Evolutionary conservation across 768 basidiomycete genomes (phyloP), one percentile per base, ranked within the genome.

Genomic region (Leccinum broughii): DNA sequence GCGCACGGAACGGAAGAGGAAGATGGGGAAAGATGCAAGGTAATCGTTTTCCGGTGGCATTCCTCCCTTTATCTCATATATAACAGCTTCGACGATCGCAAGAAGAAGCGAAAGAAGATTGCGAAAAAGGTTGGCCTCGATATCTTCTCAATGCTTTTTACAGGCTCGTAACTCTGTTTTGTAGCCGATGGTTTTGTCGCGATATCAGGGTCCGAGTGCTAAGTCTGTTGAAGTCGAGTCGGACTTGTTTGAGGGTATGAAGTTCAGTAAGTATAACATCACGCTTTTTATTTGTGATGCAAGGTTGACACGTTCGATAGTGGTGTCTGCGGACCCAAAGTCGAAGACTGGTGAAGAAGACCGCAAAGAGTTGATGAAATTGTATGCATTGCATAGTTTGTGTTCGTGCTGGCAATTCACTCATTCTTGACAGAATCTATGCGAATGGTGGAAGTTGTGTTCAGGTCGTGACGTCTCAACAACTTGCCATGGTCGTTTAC

Each of bases 291-390:
- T 59, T 11, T 11, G n/a, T 44, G 41, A 44, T 20, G 10, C 41
- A 44, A 20, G 11, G 35, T 22, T 62, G 34, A 66, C 34, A 17
- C 11, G 22, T 37, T 34, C 14, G 4, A 39, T 58, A 93, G 91
- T 90, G 71, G 87, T 93, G 4, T 80, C 86, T 62, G 85, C 89
- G 4, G 88, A 92, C 70, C 88, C 89, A 0, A 88, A 85, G 71
- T 92, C 83, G 22, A 81, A 75, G 64, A 87, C 81, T 1, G 84
- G 83, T 8, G 84, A 86, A 28, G 76, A 87, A 55, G 87, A 92
- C 67, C 92, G 89, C 71, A 80, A 79, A 58, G 83, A 87, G 7
- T 71, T 96, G 20, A 80, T 82, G 72, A 90, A 81, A 77, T 69
- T 89, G 90, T 90, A 58, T 32, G 83, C 68, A 37, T 41, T 15